Base-by-base conservation (phyloP, 768 basidiomycete genomes). In the Scleroderma citrinum region DNA sequence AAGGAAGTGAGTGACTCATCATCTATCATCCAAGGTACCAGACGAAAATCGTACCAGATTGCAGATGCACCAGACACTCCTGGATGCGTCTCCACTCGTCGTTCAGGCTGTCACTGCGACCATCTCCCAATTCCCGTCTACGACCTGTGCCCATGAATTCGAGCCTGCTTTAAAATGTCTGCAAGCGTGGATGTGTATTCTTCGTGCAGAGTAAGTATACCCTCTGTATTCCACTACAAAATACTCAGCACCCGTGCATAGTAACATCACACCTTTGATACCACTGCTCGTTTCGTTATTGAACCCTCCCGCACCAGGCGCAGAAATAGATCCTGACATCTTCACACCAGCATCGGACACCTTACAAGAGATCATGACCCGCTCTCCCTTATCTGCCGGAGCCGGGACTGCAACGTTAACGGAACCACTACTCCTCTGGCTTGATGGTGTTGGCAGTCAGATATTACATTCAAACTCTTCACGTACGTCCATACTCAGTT, bases 341-440 rank as follows among this genome's bases (percentile, higher is more conserved):
- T 86, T 92, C 57, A 66, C 83, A 10, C 71, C 82, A 0, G 78
- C 84, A 1, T 83, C 84, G 1, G 83, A 88, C 38, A 76, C 83
- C 0, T 62, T 95, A 4, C 81, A 87, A 61, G 90, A 93, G 57
- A 75, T 95, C 46, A 75, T 93, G 57, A 76, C 82, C 1, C 78
- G 81, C 44, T 89, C 92, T 1, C 73, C 85, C 0, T 73, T 93
- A 26, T 74, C 83, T 1, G 79, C 84, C 46, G 89, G 88, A 0
- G 70, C 75, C 1, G 89, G 87, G 2, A 75, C 76, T 16, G 77
- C 77, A 47, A 77, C 84, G 0, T 75, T 94, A 26, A 92, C 92
- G 0, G 88, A 93, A 59, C 93, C 93, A 2, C 69, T 97, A 7
- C 70, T 96, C n/a, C 67, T 82, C 3, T 97, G 92, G 91, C 60